Base-by-base conservation (phyloP, 2,329 filamentous ascomycete species). In the Coniella vitis region DNA sequence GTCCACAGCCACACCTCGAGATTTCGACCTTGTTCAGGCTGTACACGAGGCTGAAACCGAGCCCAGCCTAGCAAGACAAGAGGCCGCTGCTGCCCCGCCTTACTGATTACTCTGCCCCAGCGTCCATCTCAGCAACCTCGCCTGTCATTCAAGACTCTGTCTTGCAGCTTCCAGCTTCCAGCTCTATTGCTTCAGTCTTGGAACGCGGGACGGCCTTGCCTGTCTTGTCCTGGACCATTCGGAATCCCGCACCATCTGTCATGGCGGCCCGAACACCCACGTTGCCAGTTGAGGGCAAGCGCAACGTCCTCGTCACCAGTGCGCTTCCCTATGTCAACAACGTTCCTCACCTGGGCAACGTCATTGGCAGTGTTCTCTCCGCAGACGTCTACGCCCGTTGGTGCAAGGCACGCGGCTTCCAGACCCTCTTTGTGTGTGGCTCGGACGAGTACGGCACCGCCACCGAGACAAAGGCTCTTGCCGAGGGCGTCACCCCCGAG, bases 361-460 rank as follows among this genome's bases (percentile, higher is more conserved):
- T 95, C 56, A 84, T 94, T 55, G 89, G 89, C 55, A 88, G 83
- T 59, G 89, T 95, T 35, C 77, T 96, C 58, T 90, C 84, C 54
- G 90, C 90, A 59, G 90, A 96, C 63, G 87, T 94, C 55, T 96
- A 86, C 64, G 77, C 86, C 37, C 82, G 83, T 57, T 95, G 86
- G 69, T 87, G 84, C 70, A 88, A 88, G 67, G 83, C 86, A 38
- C 80, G 88, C 60, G 86, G 84, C 48, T 78, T 84, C 61, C 86
- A 82, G 57, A 94, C 89, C 1, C 77, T 95, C 44, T 95, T 83
- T 66, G 76, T 95, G 57, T 95, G 90, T 67, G 90, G 90, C 49
- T 70, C 68, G n/a, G 91, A 96, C 71, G 88, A 97, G 69, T 97
- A 96, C 67, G 91, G 91, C 50, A 97, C 91, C 12, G 90, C 91